Evolutionary conservation across 208 protist genomes (phyloP).

Genomic region (Jaenimonas drosophilae): DNA sequence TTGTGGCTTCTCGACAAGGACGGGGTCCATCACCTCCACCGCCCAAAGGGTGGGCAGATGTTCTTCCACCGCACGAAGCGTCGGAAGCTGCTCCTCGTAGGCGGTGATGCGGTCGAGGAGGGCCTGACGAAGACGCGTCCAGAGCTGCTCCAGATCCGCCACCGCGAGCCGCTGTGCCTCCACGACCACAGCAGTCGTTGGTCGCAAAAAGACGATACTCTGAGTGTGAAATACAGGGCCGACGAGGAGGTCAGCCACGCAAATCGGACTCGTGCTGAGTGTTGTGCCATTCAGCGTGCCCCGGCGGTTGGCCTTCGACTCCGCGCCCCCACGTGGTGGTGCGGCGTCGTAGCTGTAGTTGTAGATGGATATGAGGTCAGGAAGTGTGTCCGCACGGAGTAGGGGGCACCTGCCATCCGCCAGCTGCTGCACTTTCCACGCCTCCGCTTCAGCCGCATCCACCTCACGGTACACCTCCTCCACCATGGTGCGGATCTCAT

Average conservation of each 20-base stretch:
- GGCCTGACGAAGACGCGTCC: slow-evolving; percentile 29
- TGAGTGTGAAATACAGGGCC: slow-evolving; percentile 39
- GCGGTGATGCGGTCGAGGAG: slow-evolving; percentile 18
- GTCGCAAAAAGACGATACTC: slow-evolving; percentile 40
- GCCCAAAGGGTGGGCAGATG: no score
- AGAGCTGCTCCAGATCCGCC: slow-evolving; percentile 26
- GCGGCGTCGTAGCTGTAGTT: slow-evolving; percentile 34
- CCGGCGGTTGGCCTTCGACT: background rate
- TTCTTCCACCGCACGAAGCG: no score
- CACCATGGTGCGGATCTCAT: background rate
- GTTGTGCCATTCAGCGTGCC: slow-evolving; percentile 21
- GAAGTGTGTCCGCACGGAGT: slow-evolving; percentile 34
- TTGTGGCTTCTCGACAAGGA: no score
- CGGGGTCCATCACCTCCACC: no score
- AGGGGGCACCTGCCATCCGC: slow-evolving; percentile 33
- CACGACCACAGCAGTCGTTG: slow-evolving; percentile 15
- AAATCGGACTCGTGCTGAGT: slow-evolving; percentile 30
- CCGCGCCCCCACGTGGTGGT: background rate
- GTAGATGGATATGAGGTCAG: slow-evolving; percentile 47
- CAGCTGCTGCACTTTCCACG: no score
- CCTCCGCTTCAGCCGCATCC: no score
- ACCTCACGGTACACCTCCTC: no score
- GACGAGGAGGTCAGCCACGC: slow-evolving; percentile 23
- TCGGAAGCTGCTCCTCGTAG: slow-evolving; percentile 22
- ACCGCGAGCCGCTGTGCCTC: slow-evolving; percentile 23